phyloP scores from a whole-genome alignment of 345 rosid genomes.

The Euclidium syriacum region DNA sequence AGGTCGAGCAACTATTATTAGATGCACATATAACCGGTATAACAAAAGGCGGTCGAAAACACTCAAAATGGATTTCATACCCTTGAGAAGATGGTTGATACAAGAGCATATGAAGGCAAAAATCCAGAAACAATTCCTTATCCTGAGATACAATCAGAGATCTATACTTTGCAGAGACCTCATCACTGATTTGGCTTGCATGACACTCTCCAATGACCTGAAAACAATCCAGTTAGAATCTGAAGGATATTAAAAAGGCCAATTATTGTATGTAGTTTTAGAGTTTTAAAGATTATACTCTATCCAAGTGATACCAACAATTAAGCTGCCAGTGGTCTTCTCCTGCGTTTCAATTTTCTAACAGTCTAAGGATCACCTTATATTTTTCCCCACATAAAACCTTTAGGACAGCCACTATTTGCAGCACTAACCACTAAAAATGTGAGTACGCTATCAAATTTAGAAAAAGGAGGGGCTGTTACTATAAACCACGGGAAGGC shows the following conservation, averaged over 20 bases:
- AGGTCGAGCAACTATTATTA: conserved; percentile 27
- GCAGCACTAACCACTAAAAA: conserved; percentile 3
- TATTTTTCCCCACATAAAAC: conserved; percentile 2
- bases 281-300: not conserved
- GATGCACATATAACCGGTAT: not conserved
- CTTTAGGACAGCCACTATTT: not conserved
- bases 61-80: conserved; percentile 39
- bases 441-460: not conserved
- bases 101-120: conserved; percentile 69
- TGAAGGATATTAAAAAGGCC: not conserved
- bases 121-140: conserved; percentile 66
- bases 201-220: conserved; percentile 94
- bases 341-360: not conserved
- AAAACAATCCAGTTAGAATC: conserved; percentile 25
- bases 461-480: not conserved
- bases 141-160: conserved; percentile 46
- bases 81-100: conserved; percentile 71
- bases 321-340: conserved; percentile 1
- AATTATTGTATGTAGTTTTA: not conserved
- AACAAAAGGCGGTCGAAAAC: not conserved
- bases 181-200: conserved; percentile 54
- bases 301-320: not conserved
- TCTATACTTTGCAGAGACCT: conserved; percentile 61
- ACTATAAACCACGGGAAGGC: not conserved
- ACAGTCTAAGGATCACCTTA: not conserved